These are phyloP conservation scores for Eucalyptus curtisii DNA, from an alignment of 345 rosid species.

Conservation along the genomic window DNA sequence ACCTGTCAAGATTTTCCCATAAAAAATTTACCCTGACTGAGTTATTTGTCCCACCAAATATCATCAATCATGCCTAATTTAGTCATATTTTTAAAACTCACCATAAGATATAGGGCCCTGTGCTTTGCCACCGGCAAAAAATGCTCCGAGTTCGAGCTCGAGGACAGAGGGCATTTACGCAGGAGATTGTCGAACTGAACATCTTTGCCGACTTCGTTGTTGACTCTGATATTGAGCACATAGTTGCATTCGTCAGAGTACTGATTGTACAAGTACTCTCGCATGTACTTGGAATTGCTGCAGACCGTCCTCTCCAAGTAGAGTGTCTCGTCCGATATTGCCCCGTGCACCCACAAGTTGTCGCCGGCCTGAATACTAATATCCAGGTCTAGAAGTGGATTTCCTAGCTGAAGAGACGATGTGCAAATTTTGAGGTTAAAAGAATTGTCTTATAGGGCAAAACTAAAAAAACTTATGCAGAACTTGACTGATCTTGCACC, in stretches of 20 bases:
- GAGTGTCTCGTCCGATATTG: conserved; percentile 17
- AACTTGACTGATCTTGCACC: not conserved
- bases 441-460: not conserved
- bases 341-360: conserved; percentile 22
- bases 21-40: not conserved
- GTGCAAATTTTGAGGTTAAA: not conserved
- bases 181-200: conserved; percentile 1
- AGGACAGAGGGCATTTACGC: not conserved
- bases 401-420: conserved; percentile 15
- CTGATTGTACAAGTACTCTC: not conserved
- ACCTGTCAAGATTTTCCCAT: not conserved
- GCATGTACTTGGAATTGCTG: conserved; percentile 7
- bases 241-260: conserved; percentile 11
- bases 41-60: not conserved
- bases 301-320: conserved; percentile 12
- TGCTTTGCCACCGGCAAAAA: not conserved
- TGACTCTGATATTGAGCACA: not conserved
- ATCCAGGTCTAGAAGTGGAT: conserved; percentile 26
- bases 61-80: not conserved
- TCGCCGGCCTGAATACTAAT: conserved; percentile 14
- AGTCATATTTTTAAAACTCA: not conserved
- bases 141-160: not conserved
- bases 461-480: not conserved
- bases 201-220: not conserved
- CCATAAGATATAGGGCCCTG: not conserved